Evolutionary conservation across 2,329 filamentous ascomycete genomes (phyloP).

Genomic region (Ophiostoma pallidulum): DNA sequence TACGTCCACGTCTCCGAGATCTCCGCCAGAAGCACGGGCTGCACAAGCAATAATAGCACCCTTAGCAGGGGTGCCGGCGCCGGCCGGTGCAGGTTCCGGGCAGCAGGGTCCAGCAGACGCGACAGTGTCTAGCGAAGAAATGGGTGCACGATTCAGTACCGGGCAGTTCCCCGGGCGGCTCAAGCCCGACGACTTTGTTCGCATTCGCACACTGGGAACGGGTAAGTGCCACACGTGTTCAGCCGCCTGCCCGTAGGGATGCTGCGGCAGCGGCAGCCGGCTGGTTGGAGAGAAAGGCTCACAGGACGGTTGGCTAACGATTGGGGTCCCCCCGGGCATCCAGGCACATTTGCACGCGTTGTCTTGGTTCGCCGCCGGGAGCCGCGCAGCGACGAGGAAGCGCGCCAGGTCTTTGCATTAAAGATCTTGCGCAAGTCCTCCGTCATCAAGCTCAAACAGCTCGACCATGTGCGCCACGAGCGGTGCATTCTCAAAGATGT

Average conservation of each 20-base stretch:
- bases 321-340: not conserved
- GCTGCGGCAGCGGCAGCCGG: not conserved
- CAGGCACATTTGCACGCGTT: slow-evolving; percentile 73
- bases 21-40: not conserved
- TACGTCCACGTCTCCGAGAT: not conserved
- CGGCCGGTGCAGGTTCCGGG: too few species aligned
- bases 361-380: slow-evolving; percentile 62
- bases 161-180: slow-evolving; percentile 18
- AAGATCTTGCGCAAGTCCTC: slow-evolving; percentile 68
- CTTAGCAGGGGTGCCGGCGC: too few species aligned
- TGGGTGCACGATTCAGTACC: not conserved
- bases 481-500: slow-evolving; percentile 68
- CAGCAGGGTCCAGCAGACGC: not conserved
- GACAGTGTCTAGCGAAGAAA: slow-evolving; percentile 8
- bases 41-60: not conserved
- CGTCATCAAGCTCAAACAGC: slow-evolving; percentile 74
- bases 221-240: too few species aligned
- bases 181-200: slow-evolving; percentile 53
- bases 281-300: too few species aligned
- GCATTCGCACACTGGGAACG: slow-evolving; percentile 68
- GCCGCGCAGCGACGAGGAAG: slow-evolving; percentile 38
- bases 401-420: slow-evolving; percentile 63
- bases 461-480: slow-evolving; percentile 80
- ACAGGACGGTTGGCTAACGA: too few species aligned
- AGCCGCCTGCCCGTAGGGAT: too few species aligned